These are phyloP conservation scores for Solanum pennellii DNA, from an alignment of 257 asterid genomes.

Conservation along the genomic window DNA sequence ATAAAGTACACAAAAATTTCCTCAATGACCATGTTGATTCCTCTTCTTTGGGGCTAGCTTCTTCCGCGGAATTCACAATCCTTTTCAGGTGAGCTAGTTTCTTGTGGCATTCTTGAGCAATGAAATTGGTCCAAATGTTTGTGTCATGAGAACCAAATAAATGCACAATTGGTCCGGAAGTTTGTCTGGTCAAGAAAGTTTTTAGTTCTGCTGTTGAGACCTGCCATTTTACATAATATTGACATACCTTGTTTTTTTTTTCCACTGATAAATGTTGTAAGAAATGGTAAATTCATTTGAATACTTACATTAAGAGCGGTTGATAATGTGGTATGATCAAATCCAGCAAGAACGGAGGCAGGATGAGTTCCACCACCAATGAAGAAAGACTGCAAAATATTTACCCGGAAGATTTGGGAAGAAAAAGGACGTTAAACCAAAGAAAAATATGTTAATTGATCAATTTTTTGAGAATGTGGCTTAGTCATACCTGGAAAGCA, in stretches of 20 bases:
- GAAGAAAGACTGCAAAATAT: constrained; percentile 49
- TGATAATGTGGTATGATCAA: constrained; percentile 18
- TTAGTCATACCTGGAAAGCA: constrained; percentile 43
- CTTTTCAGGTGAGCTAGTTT: constrained; percentile 42
- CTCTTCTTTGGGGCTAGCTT: neutral
- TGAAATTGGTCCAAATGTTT: constrained; percentile 36
- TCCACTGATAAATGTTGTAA: neutral
- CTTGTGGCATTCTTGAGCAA: constrained; percentile 25
- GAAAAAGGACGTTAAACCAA: neutral
- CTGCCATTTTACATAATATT: constrained; percentile 11
- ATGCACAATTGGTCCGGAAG: constrained; percentile 47
- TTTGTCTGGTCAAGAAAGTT: constrained; percentile 29
- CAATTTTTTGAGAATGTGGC: neutral
- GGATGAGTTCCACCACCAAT: constrained; percentile 79
- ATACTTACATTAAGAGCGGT: constrained; percentile 60
- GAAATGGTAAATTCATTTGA: neutral
- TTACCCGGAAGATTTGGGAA: neutral
- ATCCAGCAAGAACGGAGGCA: constrained; percentile 62
- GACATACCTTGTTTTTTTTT: neutral
- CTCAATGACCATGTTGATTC: constrained; percentile 23
- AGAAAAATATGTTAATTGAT: neutral
- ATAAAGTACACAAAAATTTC: neutral
- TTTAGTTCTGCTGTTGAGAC: constrained; percentile 36
- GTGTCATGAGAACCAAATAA: constrained; percentile 25
- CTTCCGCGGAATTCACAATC: constrained; percentile 5